Conservation (phyloP, 2,329 filamentous ascomycete species). For the Paecilomyces variotii region DNA sequence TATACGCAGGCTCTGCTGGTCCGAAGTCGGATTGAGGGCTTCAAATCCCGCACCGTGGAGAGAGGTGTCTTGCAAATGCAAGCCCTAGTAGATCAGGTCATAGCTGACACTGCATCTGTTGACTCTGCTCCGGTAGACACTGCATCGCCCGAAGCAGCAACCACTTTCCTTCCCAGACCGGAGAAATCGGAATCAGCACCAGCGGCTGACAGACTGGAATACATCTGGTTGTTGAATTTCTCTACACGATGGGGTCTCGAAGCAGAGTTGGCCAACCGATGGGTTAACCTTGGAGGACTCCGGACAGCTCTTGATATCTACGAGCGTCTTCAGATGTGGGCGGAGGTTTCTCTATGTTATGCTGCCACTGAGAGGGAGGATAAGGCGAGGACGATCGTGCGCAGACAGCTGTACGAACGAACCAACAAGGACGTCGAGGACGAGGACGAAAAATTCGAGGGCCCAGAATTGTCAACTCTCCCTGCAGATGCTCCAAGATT, state of each 20-base stretch:
- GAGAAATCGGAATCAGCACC: conserved; percentile 67
- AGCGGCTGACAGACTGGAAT: conserved; percentile 66
- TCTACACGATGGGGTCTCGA: conserved; percentile 92
- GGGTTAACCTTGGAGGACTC: conserved; percentile 80
- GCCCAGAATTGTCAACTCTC: conserved; percentile 60
- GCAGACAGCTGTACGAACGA: conserved; percentile 68
- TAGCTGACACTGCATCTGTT: conserved; percentile 64
- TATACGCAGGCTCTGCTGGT: conserved; percentile 92
- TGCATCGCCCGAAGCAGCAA: conserved; percentile 28
- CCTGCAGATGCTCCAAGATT: conserved; percentile 78
- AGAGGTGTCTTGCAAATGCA: conserved; percentile 86
- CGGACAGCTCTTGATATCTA: conserved; percentile 92
- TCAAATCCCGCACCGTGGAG: conserved; percentile 79
- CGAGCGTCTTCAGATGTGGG: conserved; percentile 85
- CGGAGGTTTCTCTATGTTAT: conserved; percentile 85
- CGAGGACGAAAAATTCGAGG: conserved; percentile 53
- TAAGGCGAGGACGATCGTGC: conserved; percentile 68
- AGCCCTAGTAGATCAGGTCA: conserved; percentile 88
- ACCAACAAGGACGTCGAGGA: conserved; percentile 42
- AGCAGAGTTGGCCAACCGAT: conserved; percentile 84
- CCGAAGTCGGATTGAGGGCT: conserved; percentile 80
- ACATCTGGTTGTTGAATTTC: conserved; percentile 74
- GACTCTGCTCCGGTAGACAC: conserved; percentile 22
- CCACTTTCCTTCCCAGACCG: conserved; percentile 72
- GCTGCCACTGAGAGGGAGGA: conserved; percentile 72